Percentiles rank a stretch among this genome's conserved stretches.
These are phyloP conservation scores for Aspergillus flavus DNA, from an alignment of 2,329 filamentous ascomycete genomes.

Conservation along the genomic window DNA sequence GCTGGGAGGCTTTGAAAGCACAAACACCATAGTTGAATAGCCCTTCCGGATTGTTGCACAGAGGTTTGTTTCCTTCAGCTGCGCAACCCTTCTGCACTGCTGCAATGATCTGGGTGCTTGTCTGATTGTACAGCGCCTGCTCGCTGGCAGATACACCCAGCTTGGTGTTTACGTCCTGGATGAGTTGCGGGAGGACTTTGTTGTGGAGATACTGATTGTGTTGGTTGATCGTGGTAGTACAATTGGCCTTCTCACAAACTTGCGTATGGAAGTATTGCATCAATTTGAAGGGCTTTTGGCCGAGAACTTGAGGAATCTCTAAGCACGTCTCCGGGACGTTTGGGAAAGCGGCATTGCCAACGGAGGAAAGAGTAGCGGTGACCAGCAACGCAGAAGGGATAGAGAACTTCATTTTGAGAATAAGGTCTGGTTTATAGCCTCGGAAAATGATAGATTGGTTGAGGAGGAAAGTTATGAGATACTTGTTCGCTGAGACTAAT, in stretches of 20 bases:
- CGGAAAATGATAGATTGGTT: neutral
- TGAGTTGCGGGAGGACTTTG: constrained; percentile 10
- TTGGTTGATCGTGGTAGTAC: constrained; percentile 18
- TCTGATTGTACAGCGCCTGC: constrained; percentile 10
- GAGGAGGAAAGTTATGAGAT: neutral
- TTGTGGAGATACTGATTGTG: constrained; percentile 13
- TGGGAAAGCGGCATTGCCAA: neutral
- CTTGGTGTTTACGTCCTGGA: constrained; percentile 9
- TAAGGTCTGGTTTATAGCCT: neutral
- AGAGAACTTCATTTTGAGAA: neutral
- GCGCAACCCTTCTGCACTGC: constrained; percentile 14
- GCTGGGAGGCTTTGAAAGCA: constrained; percentile 11
- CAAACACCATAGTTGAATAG: constrained; percentile 5
- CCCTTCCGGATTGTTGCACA: constrained; percentile 11
- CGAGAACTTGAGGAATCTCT: constrained; percentile 12
- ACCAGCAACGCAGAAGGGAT: neutral
- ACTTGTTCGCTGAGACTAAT: neutral
- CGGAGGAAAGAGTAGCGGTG: neutral
- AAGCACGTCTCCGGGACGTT: constrained; percentile 27
- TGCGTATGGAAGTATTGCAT: constrained; percentile 11
- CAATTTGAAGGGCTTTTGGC: constrained; percentile 14
- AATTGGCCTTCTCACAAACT: constrained; percentile 14
- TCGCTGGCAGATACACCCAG: constrained; percentile 8
- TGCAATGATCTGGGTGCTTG: constrained; percentile 6
- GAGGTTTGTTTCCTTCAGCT: constrained; percentile 10